Conservation (phyloP, 352 stramenopile species). For the Elongisporangium senticosum region DNA sequence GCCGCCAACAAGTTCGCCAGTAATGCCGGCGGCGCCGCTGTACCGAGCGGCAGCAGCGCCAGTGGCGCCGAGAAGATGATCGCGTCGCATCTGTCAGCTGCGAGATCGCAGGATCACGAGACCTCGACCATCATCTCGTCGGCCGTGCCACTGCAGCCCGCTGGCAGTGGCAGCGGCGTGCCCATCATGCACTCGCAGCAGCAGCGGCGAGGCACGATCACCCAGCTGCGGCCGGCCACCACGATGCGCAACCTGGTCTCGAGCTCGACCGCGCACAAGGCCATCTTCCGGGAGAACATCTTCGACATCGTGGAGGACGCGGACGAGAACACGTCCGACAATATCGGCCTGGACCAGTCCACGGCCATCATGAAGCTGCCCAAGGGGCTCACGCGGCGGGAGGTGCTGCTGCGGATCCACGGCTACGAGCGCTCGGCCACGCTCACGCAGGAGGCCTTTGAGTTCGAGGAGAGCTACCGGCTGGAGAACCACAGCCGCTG, state of each 20-base stretch:
- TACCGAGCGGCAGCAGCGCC: not conserved
- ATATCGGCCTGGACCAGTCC: slow-evolving; percentile 10
- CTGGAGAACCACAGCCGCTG: slow-evolving; percentile 61
- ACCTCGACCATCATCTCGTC: not conserved
- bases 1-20: not conserved
- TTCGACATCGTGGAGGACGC: slow-evolving; percentile 76
- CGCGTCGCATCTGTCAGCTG: not conserved
- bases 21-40: not conserved
- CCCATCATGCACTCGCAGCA: slow-evolving; percentile 10
- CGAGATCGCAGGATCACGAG: not conserved
- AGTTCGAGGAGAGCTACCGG: slow-evolving; percentile 73
- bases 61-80: not conserved
- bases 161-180: not conserved
- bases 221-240: not conserved
- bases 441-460: slow-evolving; percentile 43
- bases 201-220: slow-evolving; percentile 28
- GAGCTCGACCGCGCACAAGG: slow-evolving; percentile 21
- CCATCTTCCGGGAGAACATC: slow-evolving; percentile 60
- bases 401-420: slow-evolving; percentile 63
- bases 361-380: slow-evolving; percentile 77
- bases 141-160: not conserved
- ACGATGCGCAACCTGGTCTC: not conserved
- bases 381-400: slow-evolving; percentile 56
- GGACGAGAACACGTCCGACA: slow-evolving; percentile 8
- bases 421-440: not conserved